These are phyloP conservation scores for Fragaria vesca DNA, from an alignment of 306 rosid species.

Conservation along the genomic window DNA sequence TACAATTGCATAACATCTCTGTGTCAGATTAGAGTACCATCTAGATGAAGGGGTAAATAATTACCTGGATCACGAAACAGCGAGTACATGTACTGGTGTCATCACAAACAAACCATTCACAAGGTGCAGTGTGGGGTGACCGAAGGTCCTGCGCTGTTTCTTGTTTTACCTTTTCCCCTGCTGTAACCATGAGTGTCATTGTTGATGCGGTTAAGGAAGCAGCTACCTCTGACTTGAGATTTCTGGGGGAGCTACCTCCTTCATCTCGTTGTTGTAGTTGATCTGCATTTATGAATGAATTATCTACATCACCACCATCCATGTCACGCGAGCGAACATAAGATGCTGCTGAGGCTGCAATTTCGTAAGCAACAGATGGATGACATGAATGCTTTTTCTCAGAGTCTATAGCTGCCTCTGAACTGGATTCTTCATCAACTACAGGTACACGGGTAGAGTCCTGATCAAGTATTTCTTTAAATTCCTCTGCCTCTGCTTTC, in stretches of 20 bases:
- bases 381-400: slow-evolving; percentile 41
- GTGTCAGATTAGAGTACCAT: not conserved
- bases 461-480: slow-evolving; percentile 45
- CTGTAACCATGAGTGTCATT: slow-evolving; percentile 89
- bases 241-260: slow-evolving; percentile 40
- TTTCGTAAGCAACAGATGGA: slow-evolving; percentile 60
- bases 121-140: slow-evolving; percentile 84
- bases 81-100: slow-evolving; percentile 69
- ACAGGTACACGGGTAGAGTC: slow-evolving; percentile 45
- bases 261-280: slow-evolving; percentile 21
- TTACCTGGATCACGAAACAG: slow-evolving; percentile 89
- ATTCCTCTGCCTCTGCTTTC: slow-evolving; percentile 56
- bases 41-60: not conserved
- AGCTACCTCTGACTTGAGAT: slow-evolving; percentile 71
- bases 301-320: slow-evolving; percentile 29
- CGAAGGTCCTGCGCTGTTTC: slow-evolving; percentile 81
- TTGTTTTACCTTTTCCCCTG: slow-evolving; percentile 73
- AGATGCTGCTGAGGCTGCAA: slow-evolving; percentile 89
- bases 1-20: not conserved
- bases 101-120: slow-evolving; percentile 96
- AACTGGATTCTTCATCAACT: slow-evolving; percentile 28
- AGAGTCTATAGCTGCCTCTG: slow-evolving; percentile 28
- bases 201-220: slow-evolving; percentile 81
- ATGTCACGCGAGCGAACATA: slow-evolving; percentile 60
- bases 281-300: slow-evolving; percentile 22